phyloP scores from a whole-genome alignment of 305 asterid genomes.

The Lippia alba region DNA sequence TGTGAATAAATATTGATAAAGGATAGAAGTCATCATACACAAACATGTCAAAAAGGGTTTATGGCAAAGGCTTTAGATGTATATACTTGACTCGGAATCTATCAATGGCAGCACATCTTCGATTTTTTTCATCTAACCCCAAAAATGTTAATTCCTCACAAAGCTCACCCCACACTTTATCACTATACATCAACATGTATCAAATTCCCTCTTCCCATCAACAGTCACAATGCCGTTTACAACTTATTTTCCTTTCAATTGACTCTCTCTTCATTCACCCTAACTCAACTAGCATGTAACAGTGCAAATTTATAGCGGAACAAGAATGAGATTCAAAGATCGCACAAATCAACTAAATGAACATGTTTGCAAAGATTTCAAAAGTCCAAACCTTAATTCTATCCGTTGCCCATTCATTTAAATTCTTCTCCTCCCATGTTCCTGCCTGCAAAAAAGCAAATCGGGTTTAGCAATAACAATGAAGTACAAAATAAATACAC shows the following conservation, averaged over 20 bases:
- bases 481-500: neutral
- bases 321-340: conserved; percentile 12
- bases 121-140: conserved; percentile 23
- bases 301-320: conserved; percentile 1
- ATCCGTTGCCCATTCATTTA: conserved; percentile 81
- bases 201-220: neutral
- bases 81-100: conserved; percentile 23
- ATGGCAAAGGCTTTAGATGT: conserved; percentile 2
- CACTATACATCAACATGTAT: neutral
- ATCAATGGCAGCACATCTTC: conserved; percentile 12
- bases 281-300: neutral
- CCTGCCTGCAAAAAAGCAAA: conserved; percentile 75
- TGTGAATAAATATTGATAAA: neutral
- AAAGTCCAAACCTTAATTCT: conserved; percentile 72
- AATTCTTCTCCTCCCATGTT: conserved; percentile 94
- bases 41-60: neutral
- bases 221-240: neutral
- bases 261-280: conserved; percentile 16
- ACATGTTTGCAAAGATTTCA: neutral
- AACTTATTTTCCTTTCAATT: neutral
- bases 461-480: conserved; percentile 6
- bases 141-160: conserved; percentile 1
- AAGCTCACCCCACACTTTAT: neutral
- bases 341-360: neutral
- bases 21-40: conserved; percentile 13